phyloP scores from a whole-genome alignment of 176 grass and related monocot species.

The Oryza australiensis region DNA sequence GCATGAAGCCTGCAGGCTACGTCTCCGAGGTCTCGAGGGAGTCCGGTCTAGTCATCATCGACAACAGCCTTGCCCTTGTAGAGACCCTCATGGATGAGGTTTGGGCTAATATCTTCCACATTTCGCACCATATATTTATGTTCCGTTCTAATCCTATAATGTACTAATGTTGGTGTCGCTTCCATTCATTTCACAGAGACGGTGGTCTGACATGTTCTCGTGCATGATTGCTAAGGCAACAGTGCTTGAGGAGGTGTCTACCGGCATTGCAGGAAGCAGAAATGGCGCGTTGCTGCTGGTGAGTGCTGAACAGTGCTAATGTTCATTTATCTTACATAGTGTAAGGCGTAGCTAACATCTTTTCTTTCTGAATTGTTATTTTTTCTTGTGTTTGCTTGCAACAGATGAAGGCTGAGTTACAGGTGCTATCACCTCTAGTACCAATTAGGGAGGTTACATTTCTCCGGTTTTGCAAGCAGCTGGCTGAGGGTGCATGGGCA shows the following conservation, averaged over 20 bases:
- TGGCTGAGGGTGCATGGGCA: constrained; percentile 81
- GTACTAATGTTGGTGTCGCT: constrained; percentile 13
- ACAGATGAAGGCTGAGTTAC: constrained; percentile 95
- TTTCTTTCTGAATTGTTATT: constrained; percentile 1
- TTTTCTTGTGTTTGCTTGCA: constrained; percentile 12
- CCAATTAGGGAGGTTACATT: constrained; percentile 81
- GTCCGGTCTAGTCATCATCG: constrained; percentile 64
- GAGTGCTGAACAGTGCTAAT: constrained; percentile 34
- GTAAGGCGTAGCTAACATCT: not conserved
- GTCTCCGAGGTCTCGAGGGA: constrained; percentile 84
- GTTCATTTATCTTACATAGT: constrained; percentile 17
- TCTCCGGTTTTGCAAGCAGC: constrained; percentile 88
- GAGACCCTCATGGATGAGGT: constrained; percentile 92
- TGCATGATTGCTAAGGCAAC: constrained; percentile 82
- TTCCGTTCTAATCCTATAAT: not conserved
- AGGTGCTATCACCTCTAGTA: constrained; percentile 89
- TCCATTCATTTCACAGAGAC: constrained; percentile 46
- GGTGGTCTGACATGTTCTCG: constrained; percentile 95
- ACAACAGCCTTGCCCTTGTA: constrained; percentile 69
- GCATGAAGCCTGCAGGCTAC: constrained; percentile 58
- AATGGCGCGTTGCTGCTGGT: constrained; percentile 87
- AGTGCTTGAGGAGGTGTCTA: constrained; percentile 70
- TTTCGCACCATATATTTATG: not conserved
- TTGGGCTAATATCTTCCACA: not conserved
- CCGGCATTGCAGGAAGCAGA: constrained; percentile 74